phyloP scores from a whole-genome alignment of 768 basidiomycete genomes.

The Hortiboletus flavorubellus region DNA sequence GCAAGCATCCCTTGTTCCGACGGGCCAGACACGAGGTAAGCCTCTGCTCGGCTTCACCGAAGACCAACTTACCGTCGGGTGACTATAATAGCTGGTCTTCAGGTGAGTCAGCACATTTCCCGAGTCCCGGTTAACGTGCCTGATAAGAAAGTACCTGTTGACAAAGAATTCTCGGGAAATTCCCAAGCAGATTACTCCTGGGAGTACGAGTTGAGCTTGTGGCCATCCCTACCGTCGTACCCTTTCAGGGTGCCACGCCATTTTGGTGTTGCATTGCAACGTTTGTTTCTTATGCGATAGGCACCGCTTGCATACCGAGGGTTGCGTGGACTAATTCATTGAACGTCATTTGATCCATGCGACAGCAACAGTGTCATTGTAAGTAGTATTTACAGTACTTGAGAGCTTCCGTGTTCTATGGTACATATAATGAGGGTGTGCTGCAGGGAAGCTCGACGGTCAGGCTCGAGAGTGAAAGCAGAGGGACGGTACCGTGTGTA shows the following conservation, averaged over 20 bases:
- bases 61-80: background rate
- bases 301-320: background rate
- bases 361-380: background rate
- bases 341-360: background rate
- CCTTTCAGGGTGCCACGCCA: background rate
- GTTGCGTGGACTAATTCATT: background rate
- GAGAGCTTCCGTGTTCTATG: background rate
- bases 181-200: background rate
- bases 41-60: background rate
- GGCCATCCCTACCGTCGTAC: too few relatives aligned
- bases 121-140: background rate
- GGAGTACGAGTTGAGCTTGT: too few relatives aligned
- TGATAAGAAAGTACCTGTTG: background rate
- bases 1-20: background rate
- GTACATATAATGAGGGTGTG: background rate
- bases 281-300: background rate
- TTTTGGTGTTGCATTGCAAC: background rate
- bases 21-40: slow-evolving; percentile 12
- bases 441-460: slow-evolving; percentile 2
- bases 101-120: slow-evolving; percentile 14
- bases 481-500: background rate
- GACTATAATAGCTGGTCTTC: background rate
- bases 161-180: slow-evolving; percentile 4
- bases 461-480: slow-evolving; percentile 1
- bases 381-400: background rate